Evolutionary conservation across 1,284 basidiomycete genomes (phyloP).

Genomic region (Amanita bisporigera): DNA sequence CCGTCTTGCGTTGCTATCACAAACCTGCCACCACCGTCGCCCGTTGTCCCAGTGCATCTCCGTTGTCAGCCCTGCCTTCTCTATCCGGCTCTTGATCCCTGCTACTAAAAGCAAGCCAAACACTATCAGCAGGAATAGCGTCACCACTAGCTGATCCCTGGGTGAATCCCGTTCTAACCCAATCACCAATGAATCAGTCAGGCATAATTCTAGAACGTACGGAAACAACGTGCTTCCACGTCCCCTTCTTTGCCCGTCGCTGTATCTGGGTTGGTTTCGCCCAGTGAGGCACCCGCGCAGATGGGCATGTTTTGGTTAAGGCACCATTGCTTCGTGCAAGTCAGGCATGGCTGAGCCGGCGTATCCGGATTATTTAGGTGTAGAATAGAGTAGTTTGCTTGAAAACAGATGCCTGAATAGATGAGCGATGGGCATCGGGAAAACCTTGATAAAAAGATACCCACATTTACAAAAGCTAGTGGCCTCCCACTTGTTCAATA

Average conservation of each 20-base stretch:
- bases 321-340: slow-evolving; percentile 96
- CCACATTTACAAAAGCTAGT: slow-evolving; percentile 86
- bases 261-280: slow-evolving; percentile 88
- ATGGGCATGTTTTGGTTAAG: slow-evolving; percentile 90
- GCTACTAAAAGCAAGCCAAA: slow-evolving; percentile 84
- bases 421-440: slow-evolving; percentile 16
- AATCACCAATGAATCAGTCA: not conserved
- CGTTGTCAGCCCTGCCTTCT: slow-evolving; percentile 73
- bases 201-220: slow-evolving; percentile 57
- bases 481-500: slow-evolving; percentile 78
- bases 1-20: not conserved
- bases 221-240: slow-evolving; percentile 94
- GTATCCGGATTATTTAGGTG: slow-evolving; percentile 82
- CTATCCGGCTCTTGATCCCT: slow-evolving; percentile 80
- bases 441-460: slow-evolving; percentile 16
- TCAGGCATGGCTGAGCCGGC: slow-evolving; percentile 87
- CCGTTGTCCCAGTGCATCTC: slow-evolving; percentile 65
- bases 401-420: slow-evolving; percentile 85
- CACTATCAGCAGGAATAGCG: slow-evolving; percentile 85
- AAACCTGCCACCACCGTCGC: slow-evolving; percentile 80
- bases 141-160: slow-evolving; percentile 89
- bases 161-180: slow-evolving; percentile 74
- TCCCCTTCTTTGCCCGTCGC: slow-evolving; percentile 97
- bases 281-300: slow-evolving; percentile 83
- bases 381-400: slow-evolving; percentile 85